Conservation (phyloP, 371 early-diverging fungal genomes). For the Neoconidiobolus thromboides region DNA sequence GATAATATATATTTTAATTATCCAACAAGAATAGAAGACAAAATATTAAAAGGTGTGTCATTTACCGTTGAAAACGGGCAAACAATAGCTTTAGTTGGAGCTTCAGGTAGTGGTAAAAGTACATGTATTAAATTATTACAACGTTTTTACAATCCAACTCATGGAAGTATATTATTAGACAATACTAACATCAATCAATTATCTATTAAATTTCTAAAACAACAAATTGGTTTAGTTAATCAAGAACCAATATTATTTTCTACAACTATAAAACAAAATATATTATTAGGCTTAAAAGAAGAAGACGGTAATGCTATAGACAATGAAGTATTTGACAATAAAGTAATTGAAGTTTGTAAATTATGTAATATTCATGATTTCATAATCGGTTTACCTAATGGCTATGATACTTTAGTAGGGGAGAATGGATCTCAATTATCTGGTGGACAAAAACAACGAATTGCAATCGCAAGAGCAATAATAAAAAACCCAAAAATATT, state of each 20-base stretch:
- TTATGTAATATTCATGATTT: constrained; percentile 56
- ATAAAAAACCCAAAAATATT: constrained; percentile 47
- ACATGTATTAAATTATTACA: constrained; percentile 42
- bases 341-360: constrained; percentile 23
- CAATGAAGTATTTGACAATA: neutral
- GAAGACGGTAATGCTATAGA: constrained; percentile 15
- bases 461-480: constrained; percentile 59
- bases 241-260: constrained; percentile 47
- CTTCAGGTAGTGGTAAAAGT: constrained; percentile 39
- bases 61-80: constrained; percentile 37
- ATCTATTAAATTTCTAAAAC: constrained; percentile 34
- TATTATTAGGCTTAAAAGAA: constrained; percentile 30
- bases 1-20: constrained; percentile 51
- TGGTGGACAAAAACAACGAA: constrained; percentile 37
- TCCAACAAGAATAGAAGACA: constrained; percentile 54
- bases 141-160: constrained; percentile 40
- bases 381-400: constrained; percentile 46
- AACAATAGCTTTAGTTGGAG: constrained; percentile 44
- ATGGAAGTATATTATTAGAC: constrained; percentile 35
- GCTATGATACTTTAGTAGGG: constrained; percentile 47
- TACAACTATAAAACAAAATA: constrained; percentile 57
- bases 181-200: constrained; percentile 23
- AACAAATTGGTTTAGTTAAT: constrained; percentile 45
- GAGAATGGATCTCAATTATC: constrained; percentile 32
- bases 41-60: constrained; percentile 51